Conservation (phyloP, 768 basidiomycete genomes). For the Collybiopsis luxurians region DNA sequence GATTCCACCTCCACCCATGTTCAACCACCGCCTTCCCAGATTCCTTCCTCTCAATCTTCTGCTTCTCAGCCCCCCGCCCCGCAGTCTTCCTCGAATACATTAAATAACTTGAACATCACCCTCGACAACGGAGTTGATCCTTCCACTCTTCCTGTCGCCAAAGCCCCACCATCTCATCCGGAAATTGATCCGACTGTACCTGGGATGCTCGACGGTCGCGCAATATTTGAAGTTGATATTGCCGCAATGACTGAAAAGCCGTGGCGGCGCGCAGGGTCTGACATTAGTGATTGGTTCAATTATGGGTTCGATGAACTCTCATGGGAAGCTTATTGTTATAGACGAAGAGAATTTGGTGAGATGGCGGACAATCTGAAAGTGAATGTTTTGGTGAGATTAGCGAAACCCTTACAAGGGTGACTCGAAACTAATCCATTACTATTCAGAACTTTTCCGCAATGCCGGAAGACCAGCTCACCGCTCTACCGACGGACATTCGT, state of each 20-base stretch:
- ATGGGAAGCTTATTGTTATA: constrained; percentile 91
- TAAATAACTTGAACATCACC: neutral
- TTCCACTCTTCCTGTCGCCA: constrained; percentile 59
- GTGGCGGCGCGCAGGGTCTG: constrained; percentile 90
- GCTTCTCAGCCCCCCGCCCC: constrained; percentile 18
- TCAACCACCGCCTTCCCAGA: constrained; percentile 13
- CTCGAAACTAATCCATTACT: neutral
- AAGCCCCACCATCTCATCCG: constrained; percentile 80
- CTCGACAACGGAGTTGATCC: constrained; percentile 59
- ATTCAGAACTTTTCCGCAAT: constrained; percentile 75
- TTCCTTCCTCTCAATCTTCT: neutral
- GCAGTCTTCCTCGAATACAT: neutral
- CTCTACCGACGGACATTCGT: constrained; percentile 77
- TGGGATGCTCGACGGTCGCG: constrained; percentile 70
- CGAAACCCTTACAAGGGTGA: neutral
- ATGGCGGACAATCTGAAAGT: constrained; percentile 77
- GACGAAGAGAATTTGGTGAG: constrained; percentile 78
- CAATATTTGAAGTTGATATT: constrained; percentile 84
- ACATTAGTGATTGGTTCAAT: constrained; percentile 98
- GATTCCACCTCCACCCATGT: constrained; percentile 29
- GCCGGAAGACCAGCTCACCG: constrained; percentile 76
- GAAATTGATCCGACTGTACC: constrained; percentile 64
- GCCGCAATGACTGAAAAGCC: constrained; percentile 74
- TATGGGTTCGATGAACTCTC: constrained; percentile 97
- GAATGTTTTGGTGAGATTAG: constrained; percentile 69